Base-by-base conservation (phyloP, 495 filamentous ascomycete genomes). In the Antarctomyces pellizariae region DNA sequence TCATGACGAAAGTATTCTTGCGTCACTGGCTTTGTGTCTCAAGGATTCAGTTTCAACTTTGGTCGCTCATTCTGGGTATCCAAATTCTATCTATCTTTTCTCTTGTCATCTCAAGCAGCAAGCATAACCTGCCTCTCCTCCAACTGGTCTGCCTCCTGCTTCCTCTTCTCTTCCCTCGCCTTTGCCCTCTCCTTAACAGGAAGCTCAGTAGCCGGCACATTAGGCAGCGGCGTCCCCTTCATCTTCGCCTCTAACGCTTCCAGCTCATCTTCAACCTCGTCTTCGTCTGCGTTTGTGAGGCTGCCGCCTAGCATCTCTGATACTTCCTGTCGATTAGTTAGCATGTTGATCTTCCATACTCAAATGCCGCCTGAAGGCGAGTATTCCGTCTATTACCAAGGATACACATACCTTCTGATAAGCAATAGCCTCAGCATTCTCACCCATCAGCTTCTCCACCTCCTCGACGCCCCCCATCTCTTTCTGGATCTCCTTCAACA, bases 401-500 rank as follows among this genome's bases (percentile, higher is more conserved):
- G 12, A 5, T 13, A 11, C 0, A 46, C 62, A 20, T 43, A 80
- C 77, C 63, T 67, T 60, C 45, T 92, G 82, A 53, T 90, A 92
- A 8, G 73, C 75, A 36, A 73, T 62, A 13, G 78, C 84, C 33
- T 92, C 84, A 18, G 74, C 76, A 13, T 59, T 82, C 52, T 92
- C 79, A 7, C 74, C 84, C 73, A 92, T 75, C 36, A 95, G 46
- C 54, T 78, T 77, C 61, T 92, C 83, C 26, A 95, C 83, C 29
- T 71, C 64, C 37, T 90, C 82, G 28, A 97, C 56, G 1, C 83
- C 83, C 15, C 84, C 89, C 80, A 97, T 97, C 53, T 97, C 86
- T 35, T 64, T 66, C 38, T 93, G 69, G 31, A 97, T 93, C 41
- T 89, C 75, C 38, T 72, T 65, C 34, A 97, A 56, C 16, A 93